Percentiles rank a stretch among this genome's conserved stretches.
phyloP scores from a whole-genome alignment of 2,329 filamentous ascomycete genomes.

The Exophiala viscosa region DNA sequence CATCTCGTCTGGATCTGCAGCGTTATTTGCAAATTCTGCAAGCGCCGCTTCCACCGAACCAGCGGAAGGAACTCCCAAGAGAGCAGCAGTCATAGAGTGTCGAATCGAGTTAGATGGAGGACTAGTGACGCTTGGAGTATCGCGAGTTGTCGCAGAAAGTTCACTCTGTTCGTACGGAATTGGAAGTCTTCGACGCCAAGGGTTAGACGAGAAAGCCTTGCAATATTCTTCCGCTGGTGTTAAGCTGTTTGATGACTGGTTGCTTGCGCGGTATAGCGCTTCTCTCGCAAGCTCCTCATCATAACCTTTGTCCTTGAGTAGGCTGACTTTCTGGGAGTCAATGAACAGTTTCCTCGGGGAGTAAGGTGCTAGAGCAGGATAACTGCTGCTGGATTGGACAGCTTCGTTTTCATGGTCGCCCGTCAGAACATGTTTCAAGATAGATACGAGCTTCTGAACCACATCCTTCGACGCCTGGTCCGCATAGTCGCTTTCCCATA shows the following conservation, averaged over 20 bases:
- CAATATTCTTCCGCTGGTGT: constrained; percentile 70
- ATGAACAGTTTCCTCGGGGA: constrained; percentile 52
- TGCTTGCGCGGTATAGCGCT: constrained; percentile 77
- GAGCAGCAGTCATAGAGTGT: constrained; percentile 1
- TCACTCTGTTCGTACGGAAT: constrained; percentile 44
- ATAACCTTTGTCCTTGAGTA: constrained; percentile 47
- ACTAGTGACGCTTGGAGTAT: constrained; percentile 11
- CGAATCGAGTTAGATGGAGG: constrained; percentile 6
- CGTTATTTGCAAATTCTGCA: constrained; percentile 5
- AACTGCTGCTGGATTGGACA: constrained; percentile 60
- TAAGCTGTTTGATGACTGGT: constrained; percentile 39
- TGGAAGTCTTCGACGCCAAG: constrained; percentile 61
- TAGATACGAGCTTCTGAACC: constrained; percentile 75
- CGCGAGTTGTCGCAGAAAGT: constrained; percentile 29
- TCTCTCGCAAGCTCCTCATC: constrained; percentile 67
- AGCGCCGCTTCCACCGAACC: constrained; percentile 9
- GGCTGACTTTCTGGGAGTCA: constrained; percentile 46
- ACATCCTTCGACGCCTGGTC: constrained; percentile 75
- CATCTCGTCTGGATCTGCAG: constrained; percentile 19
- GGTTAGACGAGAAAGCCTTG: constrained; percentile 55
- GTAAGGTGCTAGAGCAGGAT: constrained; percentile 45
- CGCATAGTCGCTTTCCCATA: constrained; percentile 77
- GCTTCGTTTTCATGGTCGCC: constrained; percentile 71
- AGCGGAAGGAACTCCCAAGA: constrained; percentile 3
- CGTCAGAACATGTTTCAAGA: constrained; percentile 71